Evolutionary conservation across 1,284 basidiomycete species (phyloP), one percentile per base, ranked within the genome.

Genomic region (Microbotryum lychnidis-dioicae): DNA sequence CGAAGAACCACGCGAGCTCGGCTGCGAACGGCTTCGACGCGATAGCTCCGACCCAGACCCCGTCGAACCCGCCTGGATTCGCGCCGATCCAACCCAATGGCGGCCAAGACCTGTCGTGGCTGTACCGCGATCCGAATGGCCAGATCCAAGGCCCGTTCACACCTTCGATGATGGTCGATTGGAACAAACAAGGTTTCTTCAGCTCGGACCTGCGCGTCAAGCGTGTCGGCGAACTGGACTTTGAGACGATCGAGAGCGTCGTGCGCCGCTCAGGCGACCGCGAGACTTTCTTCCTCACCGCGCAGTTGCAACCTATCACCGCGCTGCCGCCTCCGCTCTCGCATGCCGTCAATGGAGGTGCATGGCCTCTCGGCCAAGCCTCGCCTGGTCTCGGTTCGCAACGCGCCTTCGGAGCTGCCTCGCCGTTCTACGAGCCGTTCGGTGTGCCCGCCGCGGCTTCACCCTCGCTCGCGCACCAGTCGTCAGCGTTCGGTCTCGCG

Each of bases 121-220:
- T 70, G 53, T 72, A 72, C 61, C 63, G 67, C 27, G 70, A 72
- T 56, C 69, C 70, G 18, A 61, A 59, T 7, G 70, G 70, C 4
- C 57, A 62, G 45, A 48, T 72, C 5, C 69, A 72, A 46, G 91
- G 91, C 56, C 94, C 94, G 2, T 98, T 97, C 80, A 81, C 82
- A 49, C 91, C 88, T 29, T 83, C 86, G 65, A 75, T 88, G 63
- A 97, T 98, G 94, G 92, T 97, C 77, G 89, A 90, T 70, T 97
- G 94, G 94, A 88, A 86, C 75, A 84, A 89, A 59, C 88, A 87
- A 72, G 87, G 87, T 18, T 98, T 96, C 78, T 97, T 98, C 74
- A 80, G 83, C 14, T 31, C 48, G 42, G 67, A 69, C 61, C 59
- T 69, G 2, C 58, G 57, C 58, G 72, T 74, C 62, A 71, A 71